phyloP scores from a whole-genome alignment of 257 asterid genomes.

The Solanum pimpinellifolium region DNA sequence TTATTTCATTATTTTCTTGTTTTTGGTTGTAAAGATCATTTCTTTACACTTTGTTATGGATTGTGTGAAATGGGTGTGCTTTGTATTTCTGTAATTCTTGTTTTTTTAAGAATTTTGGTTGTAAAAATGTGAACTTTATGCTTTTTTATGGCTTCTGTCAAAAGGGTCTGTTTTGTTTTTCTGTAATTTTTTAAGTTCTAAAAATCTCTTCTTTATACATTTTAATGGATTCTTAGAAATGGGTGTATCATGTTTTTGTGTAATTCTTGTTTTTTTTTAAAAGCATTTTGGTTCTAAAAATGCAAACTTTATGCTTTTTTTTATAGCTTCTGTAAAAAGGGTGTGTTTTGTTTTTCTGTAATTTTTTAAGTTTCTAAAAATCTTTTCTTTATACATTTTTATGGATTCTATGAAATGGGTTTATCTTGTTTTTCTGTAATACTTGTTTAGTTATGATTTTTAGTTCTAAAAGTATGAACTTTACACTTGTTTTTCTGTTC shows the following conservation, averaged over 20 bases:
- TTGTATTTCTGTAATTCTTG: background rate
- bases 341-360: background rate
- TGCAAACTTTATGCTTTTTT: background rate
- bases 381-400: background rate
- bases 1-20: background rate
- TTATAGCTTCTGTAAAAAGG: background rate
- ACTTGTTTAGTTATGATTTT: background rate
- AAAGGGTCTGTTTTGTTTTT: background rate
- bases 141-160: background rate
- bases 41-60: background rate
- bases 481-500: background rate
- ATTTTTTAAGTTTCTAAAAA: background rate
- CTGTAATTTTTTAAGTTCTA: background rate
- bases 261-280: background rate
- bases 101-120: background rate
- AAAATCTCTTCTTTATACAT: background rate
- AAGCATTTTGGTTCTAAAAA: background rate
- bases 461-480: background rate
- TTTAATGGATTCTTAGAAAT: background rate
- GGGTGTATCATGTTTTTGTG: background rate
- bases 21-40: background rate
- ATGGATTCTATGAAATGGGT: background rate
- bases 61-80: background rate
- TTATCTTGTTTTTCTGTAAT: background rate
- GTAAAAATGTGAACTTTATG: background rate